Percentiles rank a stretch among this genome's conserved stretches.
phyloP scores from a whole-genome alignment of 148 eudicot genomes.

The Fagopyrum esculentum region DNA sequence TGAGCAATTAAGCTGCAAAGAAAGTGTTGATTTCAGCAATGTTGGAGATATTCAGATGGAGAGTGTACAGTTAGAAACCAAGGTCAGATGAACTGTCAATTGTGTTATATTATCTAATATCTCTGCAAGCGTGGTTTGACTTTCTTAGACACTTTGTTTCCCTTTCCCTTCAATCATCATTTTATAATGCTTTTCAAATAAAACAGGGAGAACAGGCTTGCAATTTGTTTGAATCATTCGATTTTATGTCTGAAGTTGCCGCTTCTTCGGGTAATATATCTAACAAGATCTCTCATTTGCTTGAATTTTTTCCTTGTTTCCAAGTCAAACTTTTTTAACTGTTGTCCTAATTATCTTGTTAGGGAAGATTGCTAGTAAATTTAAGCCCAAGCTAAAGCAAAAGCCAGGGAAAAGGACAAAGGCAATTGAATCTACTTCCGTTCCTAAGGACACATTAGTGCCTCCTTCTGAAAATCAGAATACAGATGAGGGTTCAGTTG shows the following conservation, averaged over 20 bases:
- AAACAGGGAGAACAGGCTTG: slow-evolving; percentile 40
- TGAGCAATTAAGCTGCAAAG: slow-evolving; percentile 15
- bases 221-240: slow-evolving; percentile 32
- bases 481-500: slow-evolving; percentile 18
- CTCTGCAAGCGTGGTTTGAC: slow-evolving; percentile 9
- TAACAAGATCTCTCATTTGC: slow-evolving; percentile 9
- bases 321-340: background rate
- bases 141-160: background rate
- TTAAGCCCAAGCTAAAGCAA: slow-evolving; percentile 39
- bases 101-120: background rate
- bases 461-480: slow-evolving; percentile 30
- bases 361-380: slow-evolving; percentile 42
- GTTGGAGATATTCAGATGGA: slow-evolving; percentile 16
- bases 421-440: slow-evolving; percentile 20
- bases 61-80: slow-evolving; percentile 15
- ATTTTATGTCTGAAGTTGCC: slow-evolving; percentile 26
- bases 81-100: slow-evolving; percentile 17
- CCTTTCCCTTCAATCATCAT: background rate
- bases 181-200: background rate
- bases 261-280: slow-evolving; percentile 42
- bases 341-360: slow-evolving; percentile 18
- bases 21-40: background rate
- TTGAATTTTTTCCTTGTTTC: slow-evolving; percentile 5
- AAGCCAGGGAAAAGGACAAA: slow-evolving; percentile 23
- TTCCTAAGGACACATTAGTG: slow-evolving; percentile 15